Conservation (phyloP, 129 eudicot genomes). For the Cynara cardunculus region DNA sequence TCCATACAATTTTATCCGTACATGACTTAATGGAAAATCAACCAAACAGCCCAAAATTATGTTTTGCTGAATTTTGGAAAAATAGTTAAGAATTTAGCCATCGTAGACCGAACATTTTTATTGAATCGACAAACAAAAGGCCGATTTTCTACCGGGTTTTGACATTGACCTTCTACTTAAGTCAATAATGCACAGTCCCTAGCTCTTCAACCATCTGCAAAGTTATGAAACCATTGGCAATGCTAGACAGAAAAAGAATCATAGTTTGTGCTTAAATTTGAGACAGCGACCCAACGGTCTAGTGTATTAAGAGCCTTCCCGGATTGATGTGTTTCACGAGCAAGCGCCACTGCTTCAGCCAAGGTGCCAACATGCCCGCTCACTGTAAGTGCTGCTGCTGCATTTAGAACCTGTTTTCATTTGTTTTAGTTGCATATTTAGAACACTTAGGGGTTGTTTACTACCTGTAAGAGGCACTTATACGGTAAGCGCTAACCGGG, state of each 20-base stretch:
- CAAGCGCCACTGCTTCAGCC: slow-evolving; percentile 73
- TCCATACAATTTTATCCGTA: no score
- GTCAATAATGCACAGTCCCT: background rate
- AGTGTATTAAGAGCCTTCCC: slow-evolving; percentile 65
- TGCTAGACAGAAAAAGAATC: background rate
- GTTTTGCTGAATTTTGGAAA: background rate
- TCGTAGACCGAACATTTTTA: background rate
- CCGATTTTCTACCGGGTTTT: slow-evolving; percentile 1
- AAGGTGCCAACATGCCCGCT: slow-evolving; percentile 55
- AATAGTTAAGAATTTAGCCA: background rate
- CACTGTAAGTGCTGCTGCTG: slow-evolving; percentile 80
- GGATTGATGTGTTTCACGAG: slow-evolving; percentile 63
- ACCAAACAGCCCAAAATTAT: no score
- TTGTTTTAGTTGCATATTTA: background rate
- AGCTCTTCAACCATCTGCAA: slow-evolving; percentile 24
- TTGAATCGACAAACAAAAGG: background rate
- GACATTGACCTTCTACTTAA: background rate
- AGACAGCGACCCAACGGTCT: slow-evolving; percentile 47
- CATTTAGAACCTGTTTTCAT: slow-evolving; percentile 68
- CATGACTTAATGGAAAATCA: no score
- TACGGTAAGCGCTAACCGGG: no score
- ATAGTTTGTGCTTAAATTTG: slow-evolving; percentile 44
- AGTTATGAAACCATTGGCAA: background rate
- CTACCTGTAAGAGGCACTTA: background rate
- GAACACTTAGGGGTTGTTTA: background rate